These are phyloP conservation scores for Misopates orontium DNA, from an alignment of 257 asterid species.

Conservation along the genomic window DNA sequence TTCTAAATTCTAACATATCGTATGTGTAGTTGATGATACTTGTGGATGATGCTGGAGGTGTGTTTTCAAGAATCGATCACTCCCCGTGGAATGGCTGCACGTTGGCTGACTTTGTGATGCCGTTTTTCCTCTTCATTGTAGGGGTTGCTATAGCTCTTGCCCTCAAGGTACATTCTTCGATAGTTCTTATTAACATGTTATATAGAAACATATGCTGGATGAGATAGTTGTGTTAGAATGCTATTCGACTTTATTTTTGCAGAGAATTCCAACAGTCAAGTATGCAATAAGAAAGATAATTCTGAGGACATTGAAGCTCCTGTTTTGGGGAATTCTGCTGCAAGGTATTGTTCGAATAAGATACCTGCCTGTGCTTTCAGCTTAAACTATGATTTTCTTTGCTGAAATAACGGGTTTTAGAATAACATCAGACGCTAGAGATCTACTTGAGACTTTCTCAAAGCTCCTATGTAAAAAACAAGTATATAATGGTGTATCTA, in stretches of 20 bases:
- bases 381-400: no score
- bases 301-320: constrained; percentile 75
- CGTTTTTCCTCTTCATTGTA: constrained; percentile 84
- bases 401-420: no score
- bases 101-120: constrained; percentile 86
- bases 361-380: no score
- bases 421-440: no score
- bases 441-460: no score
- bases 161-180: constrained; percentile 52
- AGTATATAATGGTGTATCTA: no score
- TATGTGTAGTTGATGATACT: constrained; percentile 68
- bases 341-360: constrained; percentile 48
- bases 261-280: constrained; percentile 60
- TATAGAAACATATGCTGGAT: no score
- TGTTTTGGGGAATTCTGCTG: constrained; percentile 80
- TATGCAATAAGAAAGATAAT: constrained; percentile 55
- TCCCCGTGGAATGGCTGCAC: constrained; percentile 98
- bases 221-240: background rate
- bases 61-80: constrained; percentile 69
- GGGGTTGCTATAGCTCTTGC: constrained; percentile 92
- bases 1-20: background rate
- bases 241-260: constrained; percentile 17
- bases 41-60: constrained; percentile 85
- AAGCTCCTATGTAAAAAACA: no score
- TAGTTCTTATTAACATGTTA: background rate